Percentiles rank a stretch among this genome's conserved stretches.
Conservation (phyloP, 1,284 basidiomycete genomes). For the Leccinum subspadiceum region DNA sequence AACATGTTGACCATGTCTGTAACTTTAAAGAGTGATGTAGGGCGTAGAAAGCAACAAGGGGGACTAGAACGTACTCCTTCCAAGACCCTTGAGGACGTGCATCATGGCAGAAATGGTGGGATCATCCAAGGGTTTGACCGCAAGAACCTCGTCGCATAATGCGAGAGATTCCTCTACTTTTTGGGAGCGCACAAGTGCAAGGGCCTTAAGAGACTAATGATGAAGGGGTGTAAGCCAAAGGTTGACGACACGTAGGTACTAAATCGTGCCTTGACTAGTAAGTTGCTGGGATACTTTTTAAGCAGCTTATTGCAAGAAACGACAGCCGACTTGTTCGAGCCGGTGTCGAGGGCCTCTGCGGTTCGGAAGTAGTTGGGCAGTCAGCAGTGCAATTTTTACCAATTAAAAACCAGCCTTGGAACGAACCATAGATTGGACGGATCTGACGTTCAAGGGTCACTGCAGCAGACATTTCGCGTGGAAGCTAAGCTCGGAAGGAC, state of each 20-base stretch:
- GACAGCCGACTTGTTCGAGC: conserved; percentile 81
- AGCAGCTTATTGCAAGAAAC: conserved; percentile 81
- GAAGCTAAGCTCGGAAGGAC: background rate
- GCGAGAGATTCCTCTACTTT: conserved; percentile 78
- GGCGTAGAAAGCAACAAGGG: background rate
- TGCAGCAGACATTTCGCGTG: conserved; percentile 39
- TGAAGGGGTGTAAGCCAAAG: conserved; percentile 1
- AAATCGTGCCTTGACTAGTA: conserved; percentile 63
- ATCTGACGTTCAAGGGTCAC: conserved; percentile 72
- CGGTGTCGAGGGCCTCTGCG: conserved; percentile 78
- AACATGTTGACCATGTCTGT: conserved; percentile 77
- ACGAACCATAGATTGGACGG: conserved; percentile 73
- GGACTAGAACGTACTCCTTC: conserved; percentile 56
- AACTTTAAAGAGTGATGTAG: conserved; percentile 41
- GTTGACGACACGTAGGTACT: background rate
- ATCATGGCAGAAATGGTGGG: conserved; percentile 74
- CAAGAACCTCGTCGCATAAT: conserved; percentile 78
- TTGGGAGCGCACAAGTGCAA: conserved; percentile 77
- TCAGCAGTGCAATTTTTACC: conserved; percentile 8
- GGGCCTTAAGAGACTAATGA: conserved; percentile 69
- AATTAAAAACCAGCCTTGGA: background rate
- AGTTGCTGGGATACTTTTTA: conserved; percentile 74
- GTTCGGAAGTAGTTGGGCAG: background rate
- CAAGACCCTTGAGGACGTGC: conserved; percentile 74
- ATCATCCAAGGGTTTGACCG: conserved; percentile 65